Evolutionary conservation across 768 basidiomycete species (phyloP).

Genomic region (Boletus rex-veris): DNA sequence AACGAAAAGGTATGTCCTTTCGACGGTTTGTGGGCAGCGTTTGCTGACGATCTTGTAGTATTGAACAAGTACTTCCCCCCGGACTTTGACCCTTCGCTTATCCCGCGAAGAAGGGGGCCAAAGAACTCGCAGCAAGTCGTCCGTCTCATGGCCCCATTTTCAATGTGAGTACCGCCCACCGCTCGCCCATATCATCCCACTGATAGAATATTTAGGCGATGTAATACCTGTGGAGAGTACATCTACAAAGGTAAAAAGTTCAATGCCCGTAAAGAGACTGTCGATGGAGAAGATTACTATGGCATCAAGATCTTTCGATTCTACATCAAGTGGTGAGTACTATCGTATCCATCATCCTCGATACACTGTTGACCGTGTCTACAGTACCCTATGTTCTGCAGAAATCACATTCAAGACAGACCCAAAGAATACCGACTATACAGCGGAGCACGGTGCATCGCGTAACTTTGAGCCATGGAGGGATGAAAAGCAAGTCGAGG

Average conservation of each 20-base stretch:
- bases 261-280: conserved; percentile 98
- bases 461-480: conserved; percentile 98
- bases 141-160: conserved; percentile 98
- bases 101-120: conserved; percentile 83
- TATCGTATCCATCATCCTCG: conserved; percentile 9
- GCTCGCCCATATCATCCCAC: neutral
- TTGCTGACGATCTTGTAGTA: conserved; percentile 43
- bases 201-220: conserved; percentile 55
- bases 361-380: conserved; percentile 10
- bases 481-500: conserved; percentile 72
- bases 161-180: conserved; percentile 60
- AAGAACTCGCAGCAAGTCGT: conserved; percentile 97
- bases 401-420: conserved; percentile 99
- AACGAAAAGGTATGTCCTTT: conserved; percentile 65
- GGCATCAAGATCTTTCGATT: conserved; percentile 97
- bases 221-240: conserved; percentile 96
- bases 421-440: conserved; percentile 94
- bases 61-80: conserved; percentile 96
- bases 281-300: conserved; percentile 95
- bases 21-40: neutral
- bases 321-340: conserved; percentile 80
- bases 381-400: conserved; percentile 89
- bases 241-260: conserved; percentile 99
- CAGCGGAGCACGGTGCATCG: conserved; percentile 93
- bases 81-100: conserved; percentile 97